A percentile compares a stretch with the other conserved stretches of the same genome.
phyloP scores from a whole-genome alignment of 805 yeast species.

The Kazachstania bromeliacearum region DNA sequence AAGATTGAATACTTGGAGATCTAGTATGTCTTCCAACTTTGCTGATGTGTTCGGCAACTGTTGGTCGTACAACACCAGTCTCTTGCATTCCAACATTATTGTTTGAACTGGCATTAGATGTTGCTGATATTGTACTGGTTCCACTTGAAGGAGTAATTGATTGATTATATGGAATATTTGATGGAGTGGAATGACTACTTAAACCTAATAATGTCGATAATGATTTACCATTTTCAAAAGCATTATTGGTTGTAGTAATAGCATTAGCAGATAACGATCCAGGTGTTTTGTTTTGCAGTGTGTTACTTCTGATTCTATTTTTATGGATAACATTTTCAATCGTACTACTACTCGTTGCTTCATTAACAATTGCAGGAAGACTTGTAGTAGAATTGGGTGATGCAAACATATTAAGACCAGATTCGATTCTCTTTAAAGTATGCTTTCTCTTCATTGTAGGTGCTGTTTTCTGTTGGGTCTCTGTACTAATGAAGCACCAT shows the following conservation, averaged over 20 bases:
- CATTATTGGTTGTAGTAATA: slow-evolving; percentile 3
- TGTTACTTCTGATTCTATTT: slow-evolving; percentile 20
- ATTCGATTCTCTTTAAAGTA: slow-evolving; percentile 4
- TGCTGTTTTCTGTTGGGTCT: neutral
- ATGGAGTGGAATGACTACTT: neutral
- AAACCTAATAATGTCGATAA: neutral
- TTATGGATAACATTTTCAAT: slow-evolving; percentile 8
- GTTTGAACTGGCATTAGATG: neutral
- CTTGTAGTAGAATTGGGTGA: neutral
- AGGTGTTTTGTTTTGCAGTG: slow-evolving; percentile 13
- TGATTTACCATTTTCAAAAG: neutral
- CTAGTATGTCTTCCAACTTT: neutral
- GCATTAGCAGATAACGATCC: slow-evolving; percentile 20
- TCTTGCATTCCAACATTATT: neutral
- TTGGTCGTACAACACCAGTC: neutral
- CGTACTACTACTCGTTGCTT: neutral
- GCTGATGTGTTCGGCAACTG: neutral
- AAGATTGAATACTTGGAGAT: slow-evolving; percentile 2
- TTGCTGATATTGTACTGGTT: slow-evolving; percentile 2
- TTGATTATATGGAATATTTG: slow-evolving; percentile 1
- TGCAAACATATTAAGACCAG: slow-evolving; percentile 5
- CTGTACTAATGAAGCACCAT: slow-evolving; percentile 30
- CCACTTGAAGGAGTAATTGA: slow-evolving; percentile 3
- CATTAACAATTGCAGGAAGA: neutral
- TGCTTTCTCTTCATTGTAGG: slow-evolving; percentile 3